Conservation (phyloP, 257 asterid genomes). For the Fraxinus excelsior region DNA sequence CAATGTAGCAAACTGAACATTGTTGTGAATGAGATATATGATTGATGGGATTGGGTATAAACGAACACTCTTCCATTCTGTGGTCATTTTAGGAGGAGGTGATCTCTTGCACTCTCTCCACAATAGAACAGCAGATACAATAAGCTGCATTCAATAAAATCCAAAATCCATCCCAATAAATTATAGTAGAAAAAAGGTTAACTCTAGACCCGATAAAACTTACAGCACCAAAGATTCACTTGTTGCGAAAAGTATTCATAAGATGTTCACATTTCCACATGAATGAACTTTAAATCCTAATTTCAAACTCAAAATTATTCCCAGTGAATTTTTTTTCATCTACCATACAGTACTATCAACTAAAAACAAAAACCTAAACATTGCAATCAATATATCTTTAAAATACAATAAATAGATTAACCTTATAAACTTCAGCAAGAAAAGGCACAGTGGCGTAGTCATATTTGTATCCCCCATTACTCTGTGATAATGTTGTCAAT, state of each 20-base stretch:
- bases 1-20: conserved; percentile 96
- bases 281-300: neutral
- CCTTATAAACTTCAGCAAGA: conserved; percentile 98
- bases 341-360: neutral
- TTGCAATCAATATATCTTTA: neutral
- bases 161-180: neutral
- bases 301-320: neutral
- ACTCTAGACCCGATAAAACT: neutral
- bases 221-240: neutral
- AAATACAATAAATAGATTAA: conserved; percentile 13
- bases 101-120: conserved; percentile 74
- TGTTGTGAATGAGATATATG: conserved; percentile 95
- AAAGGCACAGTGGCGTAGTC: conserved; percentile 97
- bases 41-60: conserved; percentile 85
- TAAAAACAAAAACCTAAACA: neutral
- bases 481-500: conserved; percentile 89
- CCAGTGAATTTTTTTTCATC: neutral
- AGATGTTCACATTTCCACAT: neutral
- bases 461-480: conserved; percentile 78
- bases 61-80: conserved; percentile 79
- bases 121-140: conserved; percentile 73
- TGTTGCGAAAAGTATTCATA: too few species aligned
- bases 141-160: conserved; percentile 60
- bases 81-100: conserved; percentile 86
- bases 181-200: neutral